A percentile compares a stretch with the other conserved stretches of the same genome.
phyloP scores from a whole-genome alignment of 805 yeast species.

The Starmerella cellae region DNA sequence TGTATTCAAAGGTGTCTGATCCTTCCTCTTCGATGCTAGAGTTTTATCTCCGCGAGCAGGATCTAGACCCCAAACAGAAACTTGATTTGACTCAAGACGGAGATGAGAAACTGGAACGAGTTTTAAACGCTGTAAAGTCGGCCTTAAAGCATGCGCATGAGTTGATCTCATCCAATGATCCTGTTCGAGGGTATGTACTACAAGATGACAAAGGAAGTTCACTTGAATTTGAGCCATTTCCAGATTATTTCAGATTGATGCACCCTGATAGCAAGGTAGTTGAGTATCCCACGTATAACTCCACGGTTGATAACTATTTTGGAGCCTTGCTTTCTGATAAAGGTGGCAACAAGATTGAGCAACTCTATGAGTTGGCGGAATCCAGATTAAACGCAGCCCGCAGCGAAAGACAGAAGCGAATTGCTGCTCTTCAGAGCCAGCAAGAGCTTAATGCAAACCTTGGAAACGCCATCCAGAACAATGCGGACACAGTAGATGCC shows the following conservation, averaged over 20 bases:
- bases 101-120: constrained; percentile 18
- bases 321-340: constrained; percentile 76
- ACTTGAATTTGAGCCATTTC: constrained; percentile 23
- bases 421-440: constrained; percentile 48
- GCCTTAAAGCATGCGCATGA: constrained; percentile 25
- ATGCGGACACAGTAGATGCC: constrained; percentile 58
- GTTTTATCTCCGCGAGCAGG: constrained; percentile 37
- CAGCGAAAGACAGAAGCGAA: constrained; percentile 55
- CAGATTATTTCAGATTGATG: constrained; percentile 29
- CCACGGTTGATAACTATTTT: constrained; percentile 69
- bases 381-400: constrained; percentile 64
- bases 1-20: constrained; percentile 56
- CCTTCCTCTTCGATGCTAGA: constrained; percentile 68
- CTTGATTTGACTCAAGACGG: constrained; percentile 10
- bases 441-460: constrained; percentile 51
- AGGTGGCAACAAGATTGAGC: constrained; percentile 58
- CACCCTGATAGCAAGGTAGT: constrained; percentile 20
- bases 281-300: constrained; percentile 53
- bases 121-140: constrained; percentile 20
- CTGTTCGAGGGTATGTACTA: constrained; percentile 16
- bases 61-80: constrained; percentile 36
- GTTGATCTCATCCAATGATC: constrained; percentile 6
- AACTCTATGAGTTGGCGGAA: constrained; percentile 42
- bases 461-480: constrained; percentile 58
- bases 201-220: constrained; percentile 13